These are phyloP conservation scores for Neurospora sp. DNA, from an alignment of 495 filamentous ascomycete genomes.

Conservation along the genomic window DNA sequence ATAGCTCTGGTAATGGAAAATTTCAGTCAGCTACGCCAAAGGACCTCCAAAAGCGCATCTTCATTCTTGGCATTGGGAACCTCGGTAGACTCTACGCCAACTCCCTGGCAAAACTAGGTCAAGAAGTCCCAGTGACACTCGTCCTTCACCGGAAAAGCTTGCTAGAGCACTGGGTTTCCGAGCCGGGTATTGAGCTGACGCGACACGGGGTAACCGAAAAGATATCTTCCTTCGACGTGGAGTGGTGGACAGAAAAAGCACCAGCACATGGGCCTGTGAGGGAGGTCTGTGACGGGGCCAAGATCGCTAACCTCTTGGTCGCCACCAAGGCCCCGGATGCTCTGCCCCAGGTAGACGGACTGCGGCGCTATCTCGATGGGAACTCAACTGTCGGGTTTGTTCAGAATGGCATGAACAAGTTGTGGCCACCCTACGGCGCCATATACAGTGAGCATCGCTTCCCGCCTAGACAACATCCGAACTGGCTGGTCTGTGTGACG, in stretches of 20 bases:
- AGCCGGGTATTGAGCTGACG: constrained; percentile 24
- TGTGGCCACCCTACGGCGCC: constrained; percentile 51
- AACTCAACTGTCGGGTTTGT: constrained; percentile 62
- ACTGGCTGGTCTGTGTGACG: constrained; percentile 54
- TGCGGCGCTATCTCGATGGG: constrained; percentile 50
- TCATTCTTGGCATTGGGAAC: constrained; percentile 46
- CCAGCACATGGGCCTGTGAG: constrained; percentile 13
- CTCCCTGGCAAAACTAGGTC: constrained; percentile 19
- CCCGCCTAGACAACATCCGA: constrained; percentile 41
- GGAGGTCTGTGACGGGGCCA: constrained; percentile 14
- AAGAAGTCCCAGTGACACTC: constrained; percentile 32
- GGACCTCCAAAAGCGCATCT: constrained; percentile 12
- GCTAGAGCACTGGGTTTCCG: constrained; percentile 27
- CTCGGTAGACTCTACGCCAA: constrained; percentile 38
- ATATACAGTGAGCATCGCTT: constrained; percentile 18
- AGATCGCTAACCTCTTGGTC: constrained; percentile 66
- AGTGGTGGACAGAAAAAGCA: constrained; percentile 31
- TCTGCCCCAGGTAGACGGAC: constrained; percentile 43
- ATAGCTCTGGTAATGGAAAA: neutral
- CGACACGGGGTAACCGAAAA: constrained; percentile 22
- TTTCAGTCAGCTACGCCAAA: neutral
- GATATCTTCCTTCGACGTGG: constrained; percentile 39
- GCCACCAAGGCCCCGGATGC: constrained; percentile 57
- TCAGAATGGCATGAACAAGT: constrained; percentile 71
- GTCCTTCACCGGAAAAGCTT: constrained; percentile 33